Conservation (phyloP, 1,284 basidiomycete genomes). For the Puccinia polysora region DNA sequence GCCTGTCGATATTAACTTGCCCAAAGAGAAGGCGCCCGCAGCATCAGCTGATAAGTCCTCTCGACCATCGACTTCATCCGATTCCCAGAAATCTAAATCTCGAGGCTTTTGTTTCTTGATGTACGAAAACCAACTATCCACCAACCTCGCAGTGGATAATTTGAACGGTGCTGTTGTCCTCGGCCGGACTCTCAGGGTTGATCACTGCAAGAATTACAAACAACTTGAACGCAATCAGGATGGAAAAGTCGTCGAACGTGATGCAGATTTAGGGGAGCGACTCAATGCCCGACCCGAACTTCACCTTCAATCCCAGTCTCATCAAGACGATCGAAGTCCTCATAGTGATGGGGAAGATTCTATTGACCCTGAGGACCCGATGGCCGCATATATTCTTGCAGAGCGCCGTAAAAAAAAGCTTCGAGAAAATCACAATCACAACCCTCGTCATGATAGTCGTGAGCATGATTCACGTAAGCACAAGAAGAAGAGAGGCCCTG, state of each 20-base stretch:
- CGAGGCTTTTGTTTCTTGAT: constrained; percentile 94
- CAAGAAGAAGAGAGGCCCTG: constrained; percentile 47
- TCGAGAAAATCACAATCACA: constrained; percentile 45
- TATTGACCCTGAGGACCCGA: constrained; percentile 95
- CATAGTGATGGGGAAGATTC: constrained; percentile 45
- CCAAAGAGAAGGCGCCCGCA: constrained; percentile 58
- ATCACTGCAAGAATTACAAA: constrained; percentile 91
- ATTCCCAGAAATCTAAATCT: constrained; percentile 61
- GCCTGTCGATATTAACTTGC: constrained; percentile 88
- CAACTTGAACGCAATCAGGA: constrained; percentile 74
- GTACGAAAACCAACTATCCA: constrained; percentile 97
- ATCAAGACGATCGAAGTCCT: constrained; percentile 63
- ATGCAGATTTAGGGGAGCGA: constrained; percentile 51
- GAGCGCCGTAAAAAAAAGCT: constrained; percentile 48
- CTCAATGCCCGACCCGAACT: constrained; percentile 37
- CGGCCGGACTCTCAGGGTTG: constrained; percentile 75
- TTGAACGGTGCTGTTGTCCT: constrained; percentile 88
- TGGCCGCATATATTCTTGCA: constrained; percentile 72
- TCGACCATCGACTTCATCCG: no score
- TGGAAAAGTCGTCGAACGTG: constrained; percentile 79
- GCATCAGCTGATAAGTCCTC: neutral
- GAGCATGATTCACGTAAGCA: constrained; percentile 46
- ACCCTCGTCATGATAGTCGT: neutral
- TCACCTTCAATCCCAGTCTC: constrained; percentile 57
- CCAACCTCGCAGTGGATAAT: constrained; percentile 94